Evolutionary conservation across 768 basidiomycete genomes (phyloP).

Genomic region (Suillus tomentosus): DNA sequence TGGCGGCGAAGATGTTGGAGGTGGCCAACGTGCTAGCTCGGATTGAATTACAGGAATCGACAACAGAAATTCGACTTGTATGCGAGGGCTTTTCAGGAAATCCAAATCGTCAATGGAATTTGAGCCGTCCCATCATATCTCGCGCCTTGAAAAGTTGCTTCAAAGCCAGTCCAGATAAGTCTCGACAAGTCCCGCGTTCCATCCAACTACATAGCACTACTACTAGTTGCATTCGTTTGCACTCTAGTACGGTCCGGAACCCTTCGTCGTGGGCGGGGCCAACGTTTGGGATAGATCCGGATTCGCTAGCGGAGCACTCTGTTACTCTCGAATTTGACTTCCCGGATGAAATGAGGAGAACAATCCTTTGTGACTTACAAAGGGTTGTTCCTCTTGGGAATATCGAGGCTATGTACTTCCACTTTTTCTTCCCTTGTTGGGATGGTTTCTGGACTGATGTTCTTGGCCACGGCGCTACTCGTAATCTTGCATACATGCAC

Average conservation of each 20-base stretch:
- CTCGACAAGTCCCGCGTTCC: background rate
- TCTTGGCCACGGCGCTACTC: background rate
- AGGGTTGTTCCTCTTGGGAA: background rate
- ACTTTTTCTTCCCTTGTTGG: background rate
- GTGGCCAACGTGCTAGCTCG: slow-evolving; percentile 1
- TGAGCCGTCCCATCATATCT: background rate
- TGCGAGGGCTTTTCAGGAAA: background rate
- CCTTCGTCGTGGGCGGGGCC: background rate
- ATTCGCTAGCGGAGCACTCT: background rate
- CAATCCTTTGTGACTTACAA: background rate
- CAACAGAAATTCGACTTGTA: background rate
- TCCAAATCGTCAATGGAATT: background rate
- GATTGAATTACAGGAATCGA: background rate
- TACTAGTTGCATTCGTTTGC: background rate
- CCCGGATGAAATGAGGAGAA: background rate
- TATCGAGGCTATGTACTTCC: background rate
- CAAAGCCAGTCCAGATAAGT: slow-evolving; percentile 2
- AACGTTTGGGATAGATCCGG: background rate
- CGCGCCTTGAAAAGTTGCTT: background rate
- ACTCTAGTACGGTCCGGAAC: background rate
- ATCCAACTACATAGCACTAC: background rate
- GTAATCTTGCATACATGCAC: background rate
- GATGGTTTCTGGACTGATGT: background rate
- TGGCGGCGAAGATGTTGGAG: background rate
- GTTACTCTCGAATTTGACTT: background rate